Base-by-base conservation (phyloP, 257 asterid species). In the Rauvolfia tetraphylla region DNA sequence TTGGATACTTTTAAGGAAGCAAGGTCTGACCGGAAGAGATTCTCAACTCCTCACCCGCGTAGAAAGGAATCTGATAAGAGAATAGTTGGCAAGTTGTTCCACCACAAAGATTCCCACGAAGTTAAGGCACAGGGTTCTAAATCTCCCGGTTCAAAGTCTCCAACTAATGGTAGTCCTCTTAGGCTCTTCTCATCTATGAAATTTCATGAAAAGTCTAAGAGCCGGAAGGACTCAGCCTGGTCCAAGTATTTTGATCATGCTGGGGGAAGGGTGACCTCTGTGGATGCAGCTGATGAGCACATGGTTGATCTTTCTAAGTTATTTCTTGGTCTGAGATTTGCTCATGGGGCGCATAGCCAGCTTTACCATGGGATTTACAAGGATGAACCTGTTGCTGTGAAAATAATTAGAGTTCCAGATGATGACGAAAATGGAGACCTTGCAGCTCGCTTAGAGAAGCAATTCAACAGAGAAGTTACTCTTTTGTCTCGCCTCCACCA, bases 281-380 rank as follows among this genome's bases (percentile, higher is more conserved):
- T 57, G 20, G 84, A 68, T 56, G 66, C 57, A 67, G 69, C 27
- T 14, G 98, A 90, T 75, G 93, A 92, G 71, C 87, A 94, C 89
- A 82, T 88, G 5, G 96, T 90, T 12, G 96, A 95, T 84, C 93
- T 95, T n/a, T 91, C 99, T 23, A 95, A 92, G 86, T 42, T 95
- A 48, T 89, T 89, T 72, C 84, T 89, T 5, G 97, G 99, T 51
- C 89, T 87, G 71, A 91, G 84, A 76, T 93, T 95, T 69, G 99
- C 97, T 20, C 86, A 91, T 5, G 99, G 98, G 0, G 97, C 96
- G 0, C 93, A 88, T 70, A 89, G 98, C 61, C 81, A 96, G 72
- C 89, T 95, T 41, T 91, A 94, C 81, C 80, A 91, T 80, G 98
- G 98, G 23, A 89, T 84, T 27, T 94, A 95, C 79, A 89, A 90